These are phyloP conservation scores for Chaetomiaceae sp. DNA, from an alignment of 2,329 filamentous ascomycete species.

Conservation along the genomic window DNA sequence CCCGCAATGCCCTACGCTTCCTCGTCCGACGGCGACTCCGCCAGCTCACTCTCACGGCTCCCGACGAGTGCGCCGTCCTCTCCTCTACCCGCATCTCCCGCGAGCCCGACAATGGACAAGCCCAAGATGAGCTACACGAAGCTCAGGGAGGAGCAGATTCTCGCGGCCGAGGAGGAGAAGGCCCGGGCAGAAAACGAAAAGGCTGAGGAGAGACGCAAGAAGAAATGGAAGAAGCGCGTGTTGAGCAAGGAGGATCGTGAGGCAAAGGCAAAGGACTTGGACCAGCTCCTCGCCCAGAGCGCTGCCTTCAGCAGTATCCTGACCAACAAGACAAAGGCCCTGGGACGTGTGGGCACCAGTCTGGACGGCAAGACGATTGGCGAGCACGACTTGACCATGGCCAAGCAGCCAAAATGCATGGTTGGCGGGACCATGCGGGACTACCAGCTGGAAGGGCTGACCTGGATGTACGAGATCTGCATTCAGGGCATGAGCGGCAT, in stretches of 20 bases:
- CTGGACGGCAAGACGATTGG: conserved; percentile 57
- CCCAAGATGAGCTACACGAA: conserved; percentile 26
- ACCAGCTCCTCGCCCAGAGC: conserved; percentile 56
- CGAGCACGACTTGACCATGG: conserved; percentile 69
- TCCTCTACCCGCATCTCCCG: conserved; percentile 29
- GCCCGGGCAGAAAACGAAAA: conserved; percentile 45
- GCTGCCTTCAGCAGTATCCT: conserved; percentile 59
- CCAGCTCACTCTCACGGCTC: conserved; percentile 27
- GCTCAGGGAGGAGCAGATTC: conserved; percentile 28
- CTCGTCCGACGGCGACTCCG: conserved; percentile 12
- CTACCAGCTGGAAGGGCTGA: conserved; percentile 90
- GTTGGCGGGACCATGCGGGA: conserved; percentile 86
- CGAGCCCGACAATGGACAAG: conserved; percentile 18
- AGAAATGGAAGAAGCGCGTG: conserved; percentile 44
- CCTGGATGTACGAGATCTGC: conserved; percentile 86
- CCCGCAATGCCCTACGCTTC: conserved; percentile 7
- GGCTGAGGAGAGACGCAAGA: conserved; percentile 42
- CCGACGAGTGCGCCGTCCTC: conserved; percentile 38
- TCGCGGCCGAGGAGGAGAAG: conserved; percentile 43
- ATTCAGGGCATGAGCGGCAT: conserved; percentile 86
- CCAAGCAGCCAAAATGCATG: conserved; percentile 79
- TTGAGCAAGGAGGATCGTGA: conserved; percentile 52
- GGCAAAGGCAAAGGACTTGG: conserved; percentile 54
- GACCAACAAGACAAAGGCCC: conserved; percentile 58
- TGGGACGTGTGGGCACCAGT: conserved; percentile 58